Conservation (phyloP, 139 green algal species). For the Asterochloris sp. region DNA sequence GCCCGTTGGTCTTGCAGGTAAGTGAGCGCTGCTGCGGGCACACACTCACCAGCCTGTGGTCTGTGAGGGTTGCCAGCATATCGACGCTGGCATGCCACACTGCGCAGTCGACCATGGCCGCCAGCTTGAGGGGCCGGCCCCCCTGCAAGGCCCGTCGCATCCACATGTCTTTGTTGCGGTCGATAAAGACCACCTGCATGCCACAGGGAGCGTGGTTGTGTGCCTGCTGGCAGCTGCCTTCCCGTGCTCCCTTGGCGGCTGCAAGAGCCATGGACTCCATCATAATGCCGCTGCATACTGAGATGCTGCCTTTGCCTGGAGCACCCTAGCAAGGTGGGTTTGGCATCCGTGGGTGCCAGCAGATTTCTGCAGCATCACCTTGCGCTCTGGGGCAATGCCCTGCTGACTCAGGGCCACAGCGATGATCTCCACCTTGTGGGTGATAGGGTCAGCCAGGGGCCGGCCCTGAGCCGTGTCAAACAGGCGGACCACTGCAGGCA, state of each 20-base stretch:
- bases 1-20: too few relatives aligned
- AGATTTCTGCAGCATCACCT: background rate
- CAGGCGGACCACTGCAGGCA: conserved; percentile 36
- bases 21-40: too few relatives aligned
- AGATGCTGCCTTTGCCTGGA: too few relatives aligned
- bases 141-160: conserved; percentile 24
- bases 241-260: too few relatives aligned
- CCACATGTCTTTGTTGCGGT: conserved; percentile 73
- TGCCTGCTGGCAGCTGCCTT: too few relatives aligned
- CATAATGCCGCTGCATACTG: too few relatives aligned
- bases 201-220: background rate
- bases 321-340: background rate
- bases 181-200: conserved; percentile 63
- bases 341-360: background rate
- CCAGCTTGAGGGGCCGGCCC: conserved; percentile 53
- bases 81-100: conserved; percentile 61
- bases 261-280: too few relatives aligned
- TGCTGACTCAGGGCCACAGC: conserved; percentile 57
- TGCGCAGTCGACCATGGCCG: conserved; percentile 54
- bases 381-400: conserved; percentile 14
- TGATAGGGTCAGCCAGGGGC: conserved; percentile 41
- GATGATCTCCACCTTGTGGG: conserved; percentile 52
- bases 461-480: conserved; percentile 65
- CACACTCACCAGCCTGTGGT: conserved; percentile 47
- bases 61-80: conserved; percentile 67